A percentile compares a stretch with the other conserved stretches of the same genome.
Evolutionary conservation across 495 filamentous ascomycete species (phyloP).

Genomic region (Aspergillus egyptiacus): DNA sequence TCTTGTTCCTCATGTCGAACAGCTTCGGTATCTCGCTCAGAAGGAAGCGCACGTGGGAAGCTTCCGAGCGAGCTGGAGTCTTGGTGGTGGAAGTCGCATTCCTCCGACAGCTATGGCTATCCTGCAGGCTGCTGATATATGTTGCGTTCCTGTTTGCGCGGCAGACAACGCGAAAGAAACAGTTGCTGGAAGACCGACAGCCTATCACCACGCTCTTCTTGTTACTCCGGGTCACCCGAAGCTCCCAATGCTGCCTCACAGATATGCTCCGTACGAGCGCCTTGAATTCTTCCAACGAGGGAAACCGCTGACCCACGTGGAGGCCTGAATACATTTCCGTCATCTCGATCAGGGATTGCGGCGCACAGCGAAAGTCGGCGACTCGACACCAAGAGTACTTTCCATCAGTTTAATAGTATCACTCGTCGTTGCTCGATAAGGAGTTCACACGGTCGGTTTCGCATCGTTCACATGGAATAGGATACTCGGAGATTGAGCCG

Average conservation of each 20-base stretch:
- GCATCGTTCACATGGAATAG: constrained; percentile 12
- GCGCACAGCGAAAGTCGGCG: constrained; percentile 13
- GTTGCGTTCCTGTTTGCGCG: constrained; percentile 44
- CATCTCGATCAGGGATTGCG: constrained; percentile 25
- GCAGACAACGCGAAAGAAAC: constrained; percentile 43
- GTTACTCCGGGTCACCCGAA: constrained; percentile 42
- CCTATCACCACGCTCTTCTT: constrained; percentile 45
- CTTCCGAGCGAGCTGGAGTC: constrained; percentile 41
- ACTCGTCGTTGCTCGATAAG: constrained; percentile 16
- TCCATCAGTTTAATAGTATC: constrained; percentile 21
- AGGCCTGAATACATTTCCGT: constrained; percentile 42
- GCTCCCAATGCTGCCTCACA: constrained; percentile 44
- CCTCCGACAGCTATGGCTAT: constrained; percentile 38
- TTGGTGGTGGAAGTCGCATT: constrained; percentile 29
- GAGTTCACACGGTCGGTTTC: constrained; percentile 2
- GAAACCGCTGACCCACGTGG: constrained; percentile 41
- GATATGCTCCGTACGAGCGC: constrained; percentile 40
- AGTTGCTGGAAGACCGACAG: constrained; percentile 38
- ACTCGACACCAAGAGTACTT: constrained; percentile 15
- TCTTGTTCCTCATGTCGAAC: constrained; percentile 38
- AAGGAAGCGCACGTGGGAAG: constrained; percentile 44
- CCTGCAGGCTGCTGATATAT: constrained; percentile 43
- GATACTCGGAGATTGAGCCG: neutral
- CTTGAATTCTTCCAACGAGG: constrained; percentile 42
- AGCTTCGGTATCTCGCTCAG: constrained; percentile 43